These are phyloP conservation scores for Lolium perenne DNA, from an alignment of 176 grass and related monocot genomes.

Conservation along the genomic window DNA sequence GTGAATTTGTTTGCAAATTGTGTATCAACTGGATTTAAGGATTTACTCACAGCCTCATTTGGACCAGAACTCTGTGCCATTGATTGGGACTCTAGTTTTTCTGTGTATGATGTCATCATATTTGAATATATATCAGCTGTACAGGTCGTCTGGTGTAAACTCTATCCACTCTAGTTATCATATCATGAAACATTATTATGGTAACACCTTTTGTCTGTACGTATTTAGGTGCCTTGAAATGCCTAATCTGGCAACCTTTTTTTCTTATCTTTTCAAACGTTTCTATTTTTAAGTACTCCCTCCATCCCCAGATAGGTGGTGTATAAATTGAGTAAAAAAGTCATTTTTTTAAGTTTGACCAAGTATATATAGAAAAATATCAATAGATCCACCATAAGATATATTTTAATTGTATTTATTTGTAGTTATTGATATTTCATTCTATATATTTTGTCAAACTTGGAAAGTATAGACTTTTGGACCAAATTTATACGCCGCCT, in stretches of 20 bases:
- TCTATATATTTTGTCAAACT: too few species aligned
- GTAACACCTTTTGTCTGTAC: background rate
- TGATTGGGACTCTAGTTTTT: conserved; percentile 9
- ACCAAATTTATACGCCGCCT: too few species aligned
- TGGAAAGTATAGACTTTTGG: too few species aligned
- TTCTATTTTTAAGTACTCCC: background rate
- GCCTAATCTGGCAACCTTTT: background rate
- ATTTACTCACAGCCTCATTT: conserved; percentile 25
- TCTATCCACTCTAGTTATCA: background rate
- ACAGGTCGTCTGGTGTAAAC: background rate
- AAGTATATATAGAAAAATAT: too few species aligned
- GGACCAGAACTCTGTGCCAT: conserved; percentile 17
- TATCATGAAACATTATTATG: conserved; percentile 4
- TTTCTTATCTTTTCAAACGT: background rate
- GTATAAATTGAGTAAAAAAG: too few species aligned
- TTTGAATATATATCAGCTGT: background rate
- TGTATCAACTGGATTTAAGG: conserved; percentile 11
- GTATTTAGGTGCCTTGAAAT: conserved; percentile 7
- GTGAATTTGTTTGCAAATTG: conserved; percentile 4
- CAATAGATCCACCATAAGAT: too few species aligned
- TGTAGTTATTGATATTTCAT: too few species aligned
- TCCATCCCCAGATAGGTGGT: too few species aligned
- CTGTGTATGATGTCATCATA: conserved; percentile 1
- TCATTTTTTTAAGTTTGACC: too few species aligned
- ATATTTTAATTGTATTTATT: too few species aligned